Conservation (phyloP, 768 basidiomycete species). For the Termitomyces sp. region DNA sequence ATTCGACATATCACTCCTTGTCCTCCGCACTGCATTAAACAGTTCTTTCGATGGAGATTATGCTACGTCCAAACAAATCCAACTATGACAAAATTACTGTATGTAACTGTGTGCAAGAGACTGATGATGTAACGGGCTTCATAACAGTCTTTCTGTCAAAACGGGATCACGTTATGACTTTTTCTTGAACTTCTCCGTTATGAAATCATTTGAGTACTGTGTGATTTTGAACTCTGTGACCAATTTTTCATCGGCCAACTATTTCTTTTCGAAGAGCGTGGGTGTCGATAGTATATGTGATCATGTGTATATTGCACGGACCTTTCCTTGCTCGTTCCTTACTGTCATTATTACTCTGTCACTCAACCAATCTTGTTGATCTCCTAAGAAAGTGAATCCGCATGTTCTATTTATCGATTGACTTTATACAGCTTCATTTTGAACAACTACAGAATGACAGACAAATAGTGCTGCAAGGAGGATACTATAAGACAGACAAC, state of each 20-base stretch:
- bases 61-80: slow-evolving; percentile 10
- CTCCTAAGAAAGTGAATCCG: slow-evolving; percentile 3
- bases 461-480: slow-evolving; percentile 56
- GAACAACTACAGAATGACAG: slow-evolving; percentile 72
- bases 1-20: background rate
- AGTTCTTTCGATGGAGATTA: slow-evolving; percentile 12
- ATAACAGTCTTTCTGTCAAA: background rate
- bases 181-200: background rate
- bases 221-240: background rate
- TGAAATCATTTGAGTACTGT: background rate
- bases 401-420: slow-evolving; percentile 33
- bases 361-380: background rate
- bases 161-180: background rate
- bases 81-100: background rate
- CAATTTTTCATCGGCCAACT: background rate
- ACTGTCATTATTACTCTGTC: background rate
- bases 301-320: no score
- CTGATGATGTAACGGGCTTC: background rate
- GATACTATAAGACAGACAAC: slow-evolving; percentile 68
- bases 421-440: slow-evolving; percentile 49
- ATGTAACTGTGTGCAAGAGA: background rate
- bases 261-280: background rate
- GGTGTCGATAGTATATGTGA: no score
- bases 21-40: slow-evolving; percentile 1
- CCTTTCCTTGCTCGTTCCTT: no score